Base-by-base conservation (phyloP, 345 rosid genomes). In the Stellera chamaejasme region DNA sequence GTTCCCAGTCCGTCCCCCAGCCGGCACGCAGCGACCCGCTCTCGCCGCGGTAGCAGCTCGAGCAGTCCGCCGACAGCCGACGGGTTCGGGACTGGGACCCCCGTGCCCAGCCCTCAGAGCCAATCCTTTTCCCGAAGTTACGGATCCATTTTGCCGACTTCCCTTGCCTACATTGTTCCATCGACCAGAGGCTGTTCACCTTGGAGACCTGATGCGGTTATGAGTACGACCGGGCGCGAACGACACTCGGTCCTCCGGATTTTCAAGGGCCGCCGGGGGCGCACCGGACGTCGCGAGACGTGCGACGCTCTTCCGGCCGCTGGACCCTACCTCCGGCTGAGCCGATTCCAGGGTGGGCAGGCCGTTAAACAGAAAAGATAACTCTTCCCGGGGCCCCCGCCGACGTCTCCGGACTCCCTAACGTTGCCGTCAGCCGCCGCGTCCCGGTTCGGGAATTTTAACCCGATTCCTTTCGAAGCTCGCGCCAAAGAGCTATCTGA, bases 371-470 rank as follows among this genome's bases (percentile, higher is more conserved):
- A 54, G 57, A 11, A 11, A 50, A 13, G 53, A 50, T 50, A 50
- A 14, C 53, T 50, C 27, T 3, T 10, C 53, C 53, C 10, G 4
- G 14, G 27, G 53, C 26, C 53, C 53, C 53, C 53, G 10, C 28
- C 10, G 54, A 55, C 47, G 61, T 63, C 67, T 63, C 55, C 36
- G 23, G 54, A 63, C 67, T 55, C 61, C 60, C 55, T 55, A 62
- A 62, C 51, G 52, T 53, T n/a, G n/a, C n/a, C n/a, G n/a, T n/a
- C n/a, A n/a, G n/a, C n/a, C n/a, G n/a, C n/a, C n/a, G n/a, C n/a
- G 53, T 52, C 52, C n/a, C n/a, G n/a, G n/a, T n/a, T n/a, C n/a
- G n/a, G n/a, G n/a, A n/a, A n/a, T n/a, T n/a, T n/a, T n/a, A n/a
- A n/a, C n/a, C n/a, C n/a, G n/a, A n/a, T n/a, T n/a, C n/a, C n/a